Base-by-base conservation (phyloP, 2,329 filamentous ascomycete genomes). In the Fonsecaea multimorphosa region DNA sequence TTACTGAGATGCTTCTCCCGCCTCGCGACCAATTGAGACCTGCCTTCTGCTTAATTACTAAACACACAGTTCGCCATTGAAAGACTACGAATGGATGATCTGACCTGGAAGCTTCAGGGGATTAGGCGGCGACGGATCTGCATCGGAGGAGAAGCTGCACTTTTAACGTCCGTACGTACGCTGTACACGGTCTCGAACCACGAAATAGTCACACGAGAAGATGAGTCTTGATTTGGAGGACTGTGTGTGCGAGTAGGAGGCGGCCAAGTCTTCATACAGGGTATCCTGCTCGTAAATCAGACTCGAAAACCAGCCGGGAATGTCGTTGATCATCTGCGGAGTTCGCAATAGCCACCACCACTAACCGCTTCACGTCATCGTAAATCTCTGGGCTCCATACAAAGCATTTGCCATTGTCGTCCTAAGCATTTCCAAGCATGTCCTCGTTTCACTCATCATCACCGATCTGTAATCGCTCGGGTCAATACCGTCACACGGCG, bases 381-480 rank as follows among this genome's bases (percentile, higher is more conserved):
- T 49, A 49, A 49, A 49, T 53, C 49, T 53, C 51, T 56, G 32
- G 32, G 44, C 9, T 32, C 32, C 61, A 58, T 44, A 31, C 36
- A 24, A 24, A 27, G 38, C 29, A 19, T 54, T 40, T 31, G 32
- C 56, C 56, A 19, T 57, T 3, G 46, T 57, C 24, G 32, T n/a
- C 27, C 34, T 12, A 3, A 11, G 49, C n/a, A 16, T 40, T 49
- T n/a, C n/a, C n/a, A 3, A 31, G 3, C 29, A 31, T 31, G 8
- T n/a, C 24, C 32, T 51, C 51, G 51, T 72, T n/a, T 78, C 78
- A 83, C 71, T 83, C 81, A 64, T 83, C 81, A 59, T 83, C 81
- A 38, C 81, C 90, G 75, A 92, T 92, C 90, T 92, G 49, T 63
- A 29, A 11, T 38, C 32, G 32, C n/a, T 3, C 24, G 7, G 16